Percentiles rank a stretch among this genome's conserved stretches.
Conservation (phyloP, 495 filamentous ascomycete genomes). For the Mytilinidion resinicola region DNA sequence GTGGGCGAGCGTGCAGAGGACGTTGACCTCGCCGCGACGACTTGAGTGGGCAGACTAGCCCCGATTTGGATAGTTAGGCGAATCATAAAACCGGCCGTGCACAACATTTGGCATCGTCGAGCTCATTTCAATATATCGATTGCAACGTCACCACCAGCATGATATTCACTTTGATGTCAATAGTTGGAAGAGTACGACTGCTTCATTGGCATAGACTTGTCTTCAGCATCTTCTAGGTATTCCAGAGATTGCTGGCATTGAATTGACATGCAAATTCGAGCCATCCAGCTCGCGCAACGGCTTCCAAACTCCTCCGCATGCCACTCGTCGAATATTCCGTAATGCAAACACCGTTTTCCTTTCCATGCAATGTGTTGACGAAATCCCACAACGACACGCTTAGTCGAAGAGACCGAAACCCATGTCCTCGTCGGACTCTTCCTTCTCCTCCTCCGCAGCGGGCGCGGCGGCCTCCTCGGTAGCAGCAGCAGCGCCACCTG, state of each 20-base stretch:
- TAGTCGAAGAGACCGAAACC: constrained; percentile 99
- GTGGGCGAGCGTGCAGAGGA: constrained; percentile 7
- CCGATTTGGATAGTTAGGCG: neutral
- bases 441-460: constrained; percentile 66
- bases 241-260: too few relatives aligned
- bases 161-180: neutral
- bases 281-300: constrained; percentile 20
- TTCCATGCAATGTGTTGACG: constrained; percentile 5
- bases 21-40: neutral
- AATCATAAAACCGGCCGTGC: too few relatives aligned
- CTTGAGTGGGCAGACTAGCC: neutral
- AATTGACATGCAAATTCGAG: too few relatives aligned
- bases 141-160: too few relatives aligned
- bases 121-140: too few relatives aligned
- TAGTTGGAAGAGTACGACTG: constrained; percentile 1
- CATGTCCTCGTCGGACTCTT: constrained; percentile 99
- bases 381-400: constrained; percentile 24
- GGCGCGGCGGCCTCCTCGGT: constrained; percentile 64
- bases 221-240: too few relatives aligned
- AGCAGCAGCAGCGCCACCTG: constrained; percentile 59
- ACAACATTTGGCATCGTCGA: too few relatives aligned
- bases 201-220: neutral
- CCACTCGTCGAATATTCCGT: neutral
- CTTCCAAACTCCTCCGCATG: constrained; percentile 22
- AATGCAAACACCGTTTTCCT: neutral